Conservation (phyloP, 2,329 filamentous ascomycete species). For the Aureobasidium lini region DNA sequence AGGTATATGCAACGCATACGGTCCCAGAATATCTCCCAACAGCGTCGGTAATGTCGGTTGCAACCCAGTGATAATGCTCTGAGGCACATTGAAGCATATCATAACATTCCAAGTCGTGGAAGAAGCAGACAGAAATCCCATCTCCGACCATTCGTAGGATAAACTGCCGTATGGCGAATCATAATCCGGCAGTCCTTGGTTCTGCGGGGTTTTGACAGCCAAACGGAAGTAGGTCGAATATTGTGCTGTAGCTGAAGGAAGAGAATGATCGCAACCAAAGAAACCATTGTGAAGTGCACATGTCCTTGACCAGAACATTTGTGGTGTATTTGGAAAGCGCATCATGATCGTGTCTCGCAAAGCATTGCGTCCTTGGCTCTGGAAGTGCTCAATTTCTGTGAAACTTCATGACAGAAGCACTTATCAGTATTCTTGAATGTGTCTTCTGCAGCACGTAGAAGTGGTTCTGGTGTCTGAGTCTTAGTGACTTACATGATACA, state of each 20-base stretch:
- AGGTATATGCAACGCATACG: neutral
- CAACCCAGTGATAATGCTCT: neutral
- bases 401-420: neutral
- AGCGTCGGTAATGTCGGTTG: neutral
- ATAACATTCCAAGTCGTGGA: neutral
- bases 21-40: neutral
- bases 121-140: neutral
- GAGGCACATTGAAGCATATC: neutral
- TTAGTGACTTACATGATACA: neutral
- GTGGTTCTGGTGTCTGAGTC: no score
- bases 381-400: neutral
- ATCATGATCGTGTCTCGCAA: neutral
- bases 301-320: neutral
- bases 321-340: neutral
- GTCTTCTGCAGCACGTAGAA: no score
- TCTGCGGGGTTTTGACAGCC: neutral
- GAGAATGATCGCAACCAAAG: neutral
- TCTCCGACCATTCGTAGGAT: neutral
- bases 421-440: neutral
- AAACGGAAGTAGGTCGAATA: neutral
- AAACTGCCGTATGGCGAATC: neutral
- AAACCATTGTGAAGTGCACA: neutral
- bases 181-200: neutral
- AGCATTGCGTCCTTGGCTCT: neutral
- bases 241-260: neutral